Percentiles rank a stretch among this genome's conserved stretches.
phyloP scores from a whole-genome alignment of 768 basidiomycete genomes.

The Rubroboletus satanas region DNA sequence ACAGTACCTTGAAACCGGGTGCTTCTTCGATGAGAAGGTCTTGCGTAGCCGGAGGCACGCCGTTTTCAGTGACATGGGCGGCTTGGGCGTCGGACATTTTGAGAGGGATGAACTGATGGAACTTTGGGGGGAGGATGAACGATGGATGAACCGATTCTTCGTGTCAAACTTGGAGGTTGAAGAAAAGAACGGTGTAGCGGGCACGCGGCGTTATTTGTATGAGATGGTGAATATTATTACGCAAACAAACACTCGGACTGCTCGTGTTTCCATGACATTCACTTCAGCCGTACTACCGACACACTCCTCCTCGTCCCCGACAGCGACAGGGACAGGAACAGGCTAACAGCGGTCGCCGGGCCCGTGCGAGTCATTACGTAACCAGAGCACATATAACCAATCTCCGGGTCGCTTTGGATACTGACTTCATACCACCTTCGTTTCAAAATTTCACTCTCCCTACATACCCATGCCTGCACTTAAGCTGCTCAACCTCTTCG shows the following conservation, averaged over 20 bases:
- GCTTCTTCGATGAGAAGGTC: slow-evolving; percentile 62
- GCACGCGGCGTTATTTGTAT: slow-evolving; percentile 38
- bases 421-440: slow-evolving; percentile 1
- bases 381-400: neutral
- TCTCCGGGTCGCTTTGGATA: neutral
- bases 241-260: slow-evolving; percentile 25
- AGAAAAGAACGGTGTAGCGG: slow-evolving; percentile 40
- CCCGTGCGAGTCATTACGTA: slow-evolving; percentile 29
- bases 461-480: slow-evolving; percentile 39
- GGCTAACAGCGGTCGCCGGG: neutral
- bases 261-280: slow-evolving; percentile 44
- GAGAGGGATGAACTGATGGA: slow-evolving; percentile 53
- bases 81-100: slow-evolving; percentile 90
- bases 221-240: slow-evolving; percentile 13
- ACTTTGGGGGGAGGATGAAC: slow-evolving; percentile 50
- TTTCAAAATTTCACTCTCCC: neutral
- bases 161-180: slow-evolving; percentile 82
- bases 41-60: slow-evolving; percentile 78
- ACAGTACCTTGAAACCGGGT: slow-evolving; percentile 73
- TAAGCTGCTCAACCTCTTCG: slow-evolving; percentile 55
- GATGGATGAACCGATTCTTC: slow-evolving; percentile 77
- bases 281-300: neutral
- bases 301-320: too few species aligned
- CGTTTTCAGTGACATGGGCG: slow-evolving; percentile 78
- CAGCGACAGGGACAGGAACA: neutral